Evolutionary conservation across 2,329 filamentous ascomycete species (phyloP), one percentile per base, ranked within the genome.

Genomic region (Fusarium pilosicola): DNA sequence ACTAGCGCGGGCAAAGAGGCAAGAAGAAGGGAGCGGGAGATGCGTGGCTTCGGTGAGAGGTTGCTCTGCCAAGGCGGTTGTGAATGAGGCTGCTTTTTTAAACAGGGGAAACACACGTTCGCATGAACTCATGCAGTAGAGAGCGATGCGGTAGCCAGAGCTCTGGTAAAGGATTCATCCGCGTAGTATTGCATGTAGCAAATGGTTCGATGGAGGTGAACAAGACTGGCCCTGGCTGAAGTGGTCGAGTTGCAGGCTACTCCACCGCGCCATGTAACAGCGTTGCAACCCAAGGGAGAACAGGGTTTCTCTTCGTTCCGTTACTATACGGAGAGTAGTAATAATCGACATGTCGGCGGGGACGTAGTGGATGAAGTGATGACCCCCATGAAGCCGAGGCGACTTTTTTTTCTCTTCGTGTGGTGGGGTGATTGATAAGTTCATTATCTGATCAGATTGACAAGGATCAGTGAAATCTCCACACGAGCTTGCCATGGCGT

Each of bases 351-450:
- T 26, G 36, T 30, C 65, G 49, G 71, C 57, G 71, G 71, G 45
- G 54, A 48, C 58, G 30, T 14, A 48, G 60, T 41, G 68, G 51
- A 41, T 55, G 34, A 55, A 55, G 34, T 28, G 34, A 55, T 10
- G 51, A 41, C 48, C 61, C 45, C 46, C 36, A 57, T 52, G 41
- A 48, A 57, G 65, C 51, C 52, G 41, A 62, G 56, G 41, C 36
- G 44, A 48, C 44, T 34, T 26, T 56, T 56, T 74, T 65, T 57
- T 59, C 17, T 51, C 22, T 5, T 41, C 26, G 30, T 57, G 49
- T 57, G 46, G 71, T 74, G 63, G 71, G 68, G 71, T 74, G 71
- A 74, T 74, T 74, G 71, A 74, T 74, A 74, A 74, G 63, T 68
- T 18, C 39, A 68, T 72, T 74, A 74, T 74, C 71, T 74, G 71